phyloP scores from a whole-genome alignment of 164 flowering plant genomes.

The Buxus sempervirens region DNA sequence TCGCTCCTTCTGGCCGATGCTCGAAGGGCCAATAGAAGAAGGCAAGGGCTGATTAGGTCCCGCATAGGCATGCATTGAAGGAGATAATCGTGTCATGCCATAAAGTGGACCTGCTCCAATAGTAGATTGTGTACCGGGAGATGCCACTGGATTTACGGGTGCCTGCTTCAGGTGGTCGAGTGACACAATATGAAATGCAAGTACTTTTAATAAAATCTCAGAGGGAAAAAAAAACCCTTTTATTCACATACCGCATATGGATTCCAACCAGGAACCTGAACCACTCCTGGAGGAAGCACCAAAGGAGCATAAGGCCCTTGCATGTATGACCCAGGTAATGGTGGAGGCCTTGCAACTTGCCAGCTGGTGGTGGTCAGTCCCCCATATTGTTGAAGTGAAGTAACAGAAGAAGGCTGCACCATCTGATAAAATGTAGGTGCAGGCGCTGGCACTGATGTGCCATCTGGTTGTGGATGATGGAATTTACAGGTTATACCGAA shows the following conservation, averaged over 20 bases:
- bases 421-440: conserved; percentile 48
- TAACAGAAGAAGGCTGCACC: conserved; percentile 56
- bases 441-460: conserved; percentile 39
- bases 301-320: conserved; percentile 76
- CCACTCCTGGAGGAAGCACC: conserved; percentile 61
- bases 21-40: conserved; percentile 46
- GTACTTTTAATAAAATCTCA: neutral
- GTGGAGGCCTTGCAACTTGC: conserved; percentile 66
- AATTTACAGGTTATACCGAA: conserved; percentile 92
- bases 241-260: conserved; percentile 55
- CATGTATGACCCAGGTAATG: conserved; percentile 64
- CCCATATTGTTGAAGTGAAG: conserved; percentile 67
- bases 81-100: conserved; percentile 60
- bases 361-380: conserved; percentile 44
- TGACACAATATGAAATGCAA: neutral
- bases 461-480: conserved; percentile 81
- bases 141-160: conserved; percentile 49
- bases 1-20: conserved; percentile 54
- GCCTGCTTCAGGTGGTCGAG: conserved; percentile 38
- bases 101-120: conserved; percentile 47
- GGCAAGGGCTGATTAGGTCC: conserved; percentile 45
- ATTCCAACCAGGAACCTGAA: conserved; percentile 71
- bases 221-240: neutral
- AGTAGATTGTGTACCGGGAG: conserved; percentile 50
- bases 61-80: conserved; percentile 64